These are phyloP conservation scores for Typha latifolia DNA, from an alignment of 176 grass and related monocot genomes.

Conservation along the genomic window DNA sequence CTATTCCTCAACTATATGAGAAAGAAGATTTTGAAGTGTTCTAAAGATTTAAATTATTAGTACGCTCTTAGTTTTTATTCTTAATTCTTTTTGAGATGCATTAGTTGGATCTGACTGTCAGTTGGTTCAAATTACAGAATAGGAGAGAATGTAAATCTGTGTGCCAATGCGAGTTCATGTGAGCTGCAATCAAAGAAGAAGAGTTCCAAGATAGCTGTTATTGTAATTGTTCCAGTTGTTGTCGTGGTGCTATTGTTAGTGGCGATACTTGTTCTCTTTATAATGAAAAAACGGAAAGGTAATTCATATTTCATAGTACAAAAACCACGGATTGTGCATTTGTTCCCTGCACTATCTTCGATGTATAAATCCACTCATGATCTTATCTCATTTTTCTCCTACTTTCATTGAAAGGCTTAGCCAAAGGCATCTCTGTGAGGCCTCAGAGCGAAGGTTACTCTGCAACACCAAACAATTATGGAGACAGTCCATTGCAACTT, in stretches of 20 bases:
- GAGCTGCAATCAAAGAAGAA: constrained; percentile 8
- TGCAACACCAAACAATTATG: neutral
- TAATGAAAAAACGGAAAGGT: constrained; percentile 10
- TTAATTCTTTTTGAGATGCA: neutral
- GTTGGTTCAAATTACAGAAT: constrained; percentile 3
- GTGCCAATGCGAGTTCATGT: constrained; percentile 13
- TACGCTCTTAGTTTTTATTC: neutral
- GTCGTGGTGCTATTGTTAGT: neutral
- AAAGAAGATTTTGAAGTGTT: neutral
- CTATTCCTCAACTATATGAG: neutral
- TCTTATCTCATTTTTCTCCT: neutral
- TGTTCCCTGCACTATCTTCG: too few relatives aligned
- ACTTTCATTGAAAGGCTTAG: neutral
- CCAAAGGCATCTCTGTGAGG: neutral
- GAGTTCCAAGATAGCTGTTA: constrained; percentile 8
- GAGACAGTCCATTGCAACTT: constrained; percentile 7
- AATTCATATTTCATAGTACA: neutral
- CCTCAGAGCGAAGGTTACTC: neutral
- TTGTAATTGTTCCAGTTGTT: constrained; percentile 21
- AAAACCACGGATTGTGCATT: neutral
- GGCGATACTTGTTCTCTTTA: constrained; percentile 1
- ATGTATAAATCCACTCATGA: neutral
- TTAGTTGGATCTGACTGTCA: neutral
- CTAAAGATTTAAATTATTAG: neutral
- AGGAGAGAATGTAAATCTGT: constrained; percentile 22